Base-by-base conservation (phyloP, 371 early-diverging fungal genomes). In the Mucor plumbeus region DNA sequence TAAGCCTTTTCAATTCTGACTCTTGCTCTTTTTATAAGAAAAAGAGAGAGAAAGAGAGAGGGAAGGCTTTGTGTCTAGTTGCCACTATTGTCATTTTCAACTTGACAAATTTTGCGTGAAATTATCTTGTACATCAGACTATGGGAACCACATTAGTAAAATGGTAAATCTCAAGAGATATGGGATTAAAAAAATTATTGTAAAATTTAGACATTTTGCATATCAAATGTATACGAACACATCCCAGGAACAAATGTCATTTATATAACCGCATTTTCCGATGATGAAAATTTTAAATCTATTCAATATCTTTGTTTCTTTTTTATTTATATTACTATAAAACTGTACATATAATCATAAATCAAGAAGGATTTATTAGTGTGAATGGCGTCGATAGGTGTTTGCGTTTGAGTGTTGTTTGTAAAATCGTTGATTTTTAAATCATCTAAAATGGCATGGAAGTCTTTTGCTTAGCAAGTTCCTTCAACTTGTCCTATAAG, bases 381-480 rank as follows among this genome's bases (percentile, higher is more conserved):
- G 48, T 48, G 48, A 19, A 21, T 48, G 19, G 48, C n/a, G n/a
- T n/a, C n/a, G n/a, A n/a, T 19, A 3, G 6, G 38, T 9, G 38
- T 38, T 38, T 38, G 38, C 38, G 38, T 38, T 38, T 48, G 21
- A n/a, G 48, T 48, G 19, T 8, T 47, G 17, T 47, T 48, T 35
- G 19, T 17, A 35, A 26, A 9, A 7, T 56, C 21, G 59, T 58
- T 14, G 31, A 8, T 47, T 15, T 47, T 17, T 48, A 19, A 14
- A 48, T 48, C 48, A 48, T 70, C 64, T 84, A 84, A 50, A 84
- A 81, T 39, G 84, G 84, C 78, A 84, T 69, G 41, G 78, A 76
- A 15, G 80, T 68, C 70, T 81, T 78, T 72, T 78, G 75, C 60
- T 84, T 84, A 36, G 79, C 69, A 14, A 74, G 67, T 69, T 81